Conservation (phyloP, 192 early-diverging fungal species). For the Coemansia sp. region DNA sequence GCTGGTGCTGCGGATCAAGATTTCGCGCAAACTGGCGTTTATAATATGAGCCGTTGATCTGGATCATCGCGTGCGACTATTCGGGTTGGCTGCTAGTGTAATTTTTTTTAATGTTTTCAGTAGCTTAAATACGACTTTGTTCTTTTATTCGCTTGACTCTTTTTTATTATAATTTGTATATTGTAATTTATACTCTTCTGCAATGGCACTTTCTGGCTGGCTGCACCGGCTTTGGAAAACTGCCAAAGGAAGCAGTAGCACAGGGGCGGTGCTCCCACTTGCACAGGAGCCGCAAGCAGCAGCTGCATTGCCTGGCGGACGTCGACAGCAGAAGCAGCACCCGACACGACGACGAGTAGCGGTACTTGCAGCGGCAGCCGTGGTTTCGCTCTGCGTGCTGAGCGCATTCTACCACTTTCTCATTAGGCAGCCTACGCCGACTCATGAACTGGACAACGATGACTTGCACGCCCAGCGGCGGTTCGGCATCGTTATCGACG, state of each 20-base stretch:
- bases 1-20: slow-evolving; percentile 28
- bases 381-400: slow-evolving; percentile 15
- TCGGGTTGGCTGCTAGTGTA: too few species aligned
- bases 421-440: not conserved
- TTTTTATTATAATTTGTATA: not conserved
- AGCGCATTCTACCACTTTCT: slow-evolving; percentile 9
- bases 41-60: slow-evolving; percentile 8
- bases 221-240: too few species aligned
- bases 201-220: too few species aligned
- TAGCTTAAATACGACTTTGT: too few species aligned
- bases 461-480: slow-evolving; percentile 53
- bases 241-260: not conserved
- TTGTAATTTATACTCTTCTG: not conserved
- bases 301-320: too few species aligned
- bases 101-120: slow-evolving; percentile 1
- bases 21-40: slow-evolving; percentile 12
- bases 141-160: not conserved
- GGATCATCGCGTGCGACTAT: not conserved
- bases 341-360: slow-evolving; percentile 1
- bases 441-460: slow-evolving; percentile 8
- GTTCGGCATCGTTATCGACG: slow-evolving; percentile 94
- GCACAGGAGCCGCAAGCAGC: too few species aligned
- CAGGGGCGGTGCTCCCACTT: not conserved
- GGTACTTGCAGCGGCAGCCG: not conserved
- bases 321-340: not conserved